Base-by-base conservation (phyloP, 1,139 yeast genomes). In the Zhuliangozyma parablackwelliae region DNA sequence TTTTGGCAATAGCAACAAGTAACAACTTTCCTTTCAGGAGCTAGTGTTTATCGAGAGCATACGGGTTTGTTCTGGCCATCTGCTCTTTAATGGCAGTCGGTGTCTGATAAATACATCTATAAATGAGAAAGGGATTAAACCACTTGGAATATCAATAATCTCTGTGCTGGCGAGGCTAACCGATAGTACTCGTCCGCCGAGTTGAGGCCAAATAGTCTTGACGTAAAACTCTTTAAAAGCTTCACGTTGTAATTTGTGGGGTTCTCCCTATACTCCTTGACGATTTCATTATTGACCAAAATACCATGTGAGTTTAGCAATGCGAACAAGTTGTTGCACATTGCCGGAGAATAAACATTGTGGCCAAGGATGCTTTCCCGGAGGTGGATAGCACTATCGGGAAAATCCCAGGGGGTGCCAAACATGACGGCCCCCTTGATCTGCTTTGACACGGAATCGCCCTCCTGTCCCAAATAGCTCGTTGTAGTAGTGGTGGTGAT, bases 361-460 rank as follows among this genome's bases (percentile, higher is more conserved):
- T 63, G 60, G 3, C 82, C 82, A 36, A 75, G 46, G 8, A 59
- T 46, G 29, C 69, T 59, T 29, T 62, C 66, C 26, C 66, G 55
- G 30, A 77, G 59, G 26, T 63, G 67, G 35, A 63, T 49, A n/a
- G 72, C 63, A 11, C 78, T 66, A 36, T 67, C 72, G 7, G 64
- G 56, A 49, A 78, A 63, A 48, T 78, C 81, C 82, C 82, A 78
- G 1, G 83, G 83, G 11, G 72, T 59, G 1, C 77, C 78, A 52
- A 78, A 54, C 8, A 72, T 64, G n/a, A 74, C 65, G 0, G 77
- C 75, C 9, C 72, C 75, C 43, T 67, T 70, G 37, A 77, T 67
- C 39, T 68, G 63, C 5, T 57, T 41, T 43, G 58, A 53, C 1
- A 61, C 56, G 1, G 51, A 44, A 25, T 54, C 64, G 28, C 64